phyloP scores from a whole-genome alignment of 1,284 basidiomycete genomes.

The Leccinum ponderosum region DNA sequence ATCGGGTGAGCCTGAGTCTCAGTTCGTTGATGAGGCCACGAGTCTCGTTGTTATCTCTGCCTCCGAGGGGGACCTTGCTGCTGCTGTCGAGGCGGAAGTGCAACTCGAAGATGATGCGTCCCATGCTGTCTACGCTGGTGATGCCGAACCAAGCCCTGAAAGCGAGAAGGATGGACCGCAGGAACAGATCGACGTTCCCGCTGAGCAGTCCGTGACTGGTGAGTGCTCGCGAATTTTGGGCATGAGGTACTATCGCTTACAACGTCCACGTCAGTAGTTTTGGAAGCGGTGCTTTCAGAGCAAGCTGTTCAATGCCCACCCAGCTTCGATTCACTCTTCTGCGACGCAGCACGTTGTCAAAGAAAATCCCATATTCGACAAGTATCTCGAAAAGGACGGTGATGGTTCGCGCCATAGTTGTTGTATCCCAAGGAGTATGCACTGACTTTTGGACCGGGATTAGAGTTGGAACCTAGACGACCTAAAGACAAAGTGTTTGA shows the following conservation, averaged over 20 bases:
- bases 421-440: too few relatives aligned
- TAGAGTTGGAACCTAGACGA: neutral
- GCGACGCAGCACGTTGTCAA: slow-evolving; percentile 80
- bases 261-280: slow-evolving; percentile 52
- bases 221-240: slow-evolving; percentile 4
- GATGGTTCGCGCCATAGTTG: slow-evolving; percentile 60
- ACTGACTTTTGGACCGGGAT: neutral
- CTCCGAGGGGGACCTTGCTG: slow-evolving; percentile 4
- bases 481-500: neutral
- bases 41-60: neutral
- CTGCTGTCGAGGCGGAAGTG: neutral
- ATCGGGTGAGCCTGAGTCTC: slow-evolving; percentile 11
- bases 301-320: slow-evolving; percentile 91
- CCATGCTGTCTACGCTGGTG: neutral
- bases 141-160: neutral
- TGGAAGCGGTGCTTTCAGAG: slow-evolving; percentile 98
- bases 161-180: neutral
- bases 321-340: slow-evolving; percentile 88
- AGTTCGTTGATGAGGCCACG: slow-evolving; percentile 8
- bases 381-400: slow-evolving; percentile 93
- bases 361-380: slow-evolving; percentile 95
- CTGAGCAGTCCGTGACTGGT: slow-evolving; percentile 3
- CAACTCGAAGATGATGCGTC: neutral
- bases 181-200: neutral
- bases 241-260: slow-evolving; percentile 1